Conservation (phyloP, 495 filamentous ascomycete genomes). For the Hypomontagnella submonticulosa region DNA sequence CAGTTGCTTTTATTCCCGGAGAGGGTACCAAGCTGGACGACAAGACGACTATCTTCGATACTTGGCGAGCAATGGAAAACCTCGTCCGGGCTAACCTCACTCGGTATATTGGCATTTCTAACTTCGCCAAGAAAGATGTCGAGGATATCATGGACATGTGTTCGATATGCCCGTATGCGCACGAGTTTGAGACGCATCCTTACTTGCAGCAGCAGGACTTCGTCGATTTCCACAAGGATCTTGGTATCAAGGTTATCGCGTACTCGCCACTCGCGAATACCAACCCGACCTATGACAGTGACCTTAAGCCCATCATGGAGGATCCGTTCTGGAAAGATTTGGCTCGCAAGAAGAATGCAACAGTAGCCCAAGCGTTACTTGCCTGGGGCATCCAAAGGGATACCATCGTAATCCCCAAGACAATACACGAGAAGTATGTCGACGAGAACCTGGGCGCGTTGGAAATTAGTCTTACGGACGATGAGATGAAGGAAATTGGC, state of each 20-base stretch:
- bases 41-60: constrained; percentile 57
- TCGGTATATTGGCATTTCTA: constrained; percentile 74
- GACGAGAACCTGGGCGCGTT: constrained; percentile 38
- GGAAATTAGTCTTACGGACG: constrained; percentile 39
- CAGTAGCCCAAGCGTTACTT: constrained; percentile 70
- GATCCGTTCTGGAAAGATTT: constrained; percentile 69
- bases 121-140: constrained; percentile 70
- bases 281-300: constrained; percentile 68
- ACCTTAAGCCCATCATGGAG: constrained; percentile 50
- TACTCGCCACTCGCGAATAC: constrained; percentile 80
- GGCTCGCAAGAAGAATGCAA: constrained; percentile 71
- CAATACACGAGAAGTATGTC: constrained; percentile 53
- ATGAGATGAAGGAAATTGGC: constrained; percentile 65
- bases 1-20: constrained; percentile 59
- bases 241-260: constrained; percentile 70
- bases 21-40: constrained; percentile 55
- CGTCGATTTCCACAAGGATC: constrained; percentile 62
- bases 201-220: constrained; percentile 70
- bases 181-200: constrained; percentile 69
- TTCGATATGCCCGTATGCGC: constrained; percentile 69
- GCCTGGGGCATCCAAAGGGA: constrained; percentile 72
- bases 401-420: constrained; percentile 74
- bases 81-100: constrained; percentile 59
- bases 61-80: constrained; percentile 73
- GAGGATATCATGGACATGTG: constrained; percentile 66